phyloP scores from a whole-genome alignment of 352 stramenopile genomes.

The Thraustochytrium sp. region DNA sequence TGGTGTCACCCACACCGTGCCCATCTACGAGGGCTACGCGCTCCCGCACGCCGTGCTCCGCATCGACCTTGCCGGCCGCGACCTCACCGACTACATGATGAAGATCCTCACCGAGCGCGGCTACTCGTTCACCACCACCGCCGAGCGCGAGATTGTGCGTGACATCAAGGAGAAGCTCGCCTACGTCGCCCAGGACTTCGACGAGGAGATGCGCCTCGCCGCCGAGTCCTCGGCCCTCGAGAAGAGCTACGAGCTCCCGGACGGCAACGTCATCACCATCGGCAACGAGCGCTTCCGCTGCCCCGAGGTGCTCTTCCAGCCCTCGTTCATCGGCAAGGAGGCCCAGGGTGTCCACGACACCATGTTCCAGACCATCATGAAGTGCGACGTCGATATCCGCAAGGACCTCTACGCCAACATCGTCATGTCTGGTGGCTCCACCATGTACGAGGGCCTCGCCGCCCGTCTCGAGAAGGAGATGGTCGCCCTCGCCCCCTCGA shows the following conservation, averaged over 20 bases:
- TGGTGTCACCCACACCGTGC: slow-evolving; percentile 81
- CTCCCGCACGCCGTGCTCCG: slow-evolving; percentile 81
- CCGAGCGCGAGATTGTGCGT: slow-evolving; percentile 79
- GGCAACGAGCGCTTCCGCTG: slow-evolving; percentile 89
- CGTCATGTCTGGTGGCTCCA: slow-evolving; percentile 89
- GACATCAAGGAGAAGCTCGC: slow-evolving; percentile 97
- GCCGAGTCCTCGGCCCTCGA: slow-evolving; percentile 74
- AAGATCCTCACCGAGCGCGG: slow-evolving; percentile 59
- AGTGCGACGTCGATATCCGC: slow-evolving; percentile 81
- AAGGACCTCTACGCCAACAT: slow-evolving; percentile 93
- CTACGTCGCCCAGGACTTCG: slow-evolving; percentile 88
- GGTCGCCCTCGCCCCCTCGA: slow-evolving; percentile 74
- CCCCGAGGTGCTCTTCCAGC: slow-evolving; percentile 91
- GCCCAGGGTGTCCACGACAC: slow-evolving; percentile 77
- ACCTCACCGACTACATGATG: slow-evolving; percentile 65
- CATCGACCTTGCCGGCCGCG: slow-evolving; percentile 81
- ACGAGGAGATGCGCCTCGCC: slow-evolving; percentile 77
- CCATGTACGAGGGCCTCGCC: slow-evolving; percentile 88
- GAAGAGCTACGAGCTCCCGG: slow-evolving; percentile 91
- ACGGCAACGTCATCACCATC: slow-evolving; percentile 94
- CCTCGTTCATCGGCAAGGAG: slow-evolving; percentile 82
- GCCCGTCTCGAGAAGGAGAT: slow-evolving; percentile 89
- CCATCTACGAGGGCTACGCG: slow-evolving; percentile 91
- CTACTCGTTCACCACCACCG: slow-evolving; percentile 77
- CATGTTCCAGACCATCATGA: slow-evolving; percentile 80